These are phyloP conservation scores for Brassica juncea DNA, from an alignment of 345 rosid genomes.

Conservation along the genomic window DNA sequence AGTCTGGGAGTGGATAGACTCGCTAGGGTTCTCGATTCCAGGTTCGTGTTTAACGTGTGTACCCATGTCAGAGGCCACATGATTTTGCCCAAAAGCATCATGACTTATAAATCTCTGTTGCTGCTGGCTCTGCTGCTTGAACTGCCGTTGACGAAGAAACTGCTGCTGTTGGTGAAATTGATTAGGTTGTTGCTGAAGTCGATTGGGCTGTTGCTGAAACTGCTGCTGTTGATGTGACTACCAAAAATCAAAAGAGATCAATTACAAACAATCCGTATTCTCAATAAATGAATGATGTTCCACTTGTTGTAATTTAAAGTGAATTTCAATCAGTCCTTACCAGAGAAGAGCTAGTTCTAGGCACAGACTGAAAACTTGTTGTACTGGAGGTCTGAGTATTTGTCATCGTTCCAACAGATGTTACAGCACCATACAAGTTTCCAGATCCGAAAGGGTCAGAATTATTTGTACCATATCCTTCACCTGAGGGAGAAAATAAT, in stretches of 20 bases:
- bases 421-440: constrained; percentile 59
- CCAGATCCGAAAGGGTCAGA: constrained; percentile 71
- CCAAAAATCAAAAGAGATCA: constrained; percentile 42
- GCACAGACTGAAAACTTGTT: constrained; percentile 54
- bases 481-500: constrained; percentile 55
- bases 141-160: constrained; percentile 46
- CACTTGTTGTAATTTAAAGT: constrained; percentile 49
- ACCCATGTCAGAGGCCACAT: constrained; percentile 54
- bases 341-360: constrained; percentile 56
- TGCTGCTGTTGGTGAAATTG: constrained; percentile 55
- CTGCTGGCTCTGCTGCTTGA: constrained; percentile 68
- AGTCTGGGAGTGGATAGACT: constrained; percentile 59
- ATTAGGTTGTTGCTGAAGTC: constrained; percentile 57
- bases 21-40: constrained; percentile 59
- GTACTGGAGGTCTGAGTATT: constrained; percentile 63
- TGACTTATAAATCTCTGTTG: constrained; percentile 55
- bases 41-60: constrained; percentile 76
- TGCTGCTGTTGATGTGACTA: constrained; percentile 76
- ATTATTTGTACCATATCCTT: constrained; percentile 64
- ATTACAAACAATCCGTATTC: constrained; percentile 47
- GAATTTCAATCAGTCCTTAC: constrained; percentile 55
- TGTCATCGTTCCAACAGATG: constrained; percentile 60
- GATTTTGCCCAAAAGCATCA: constrained; percentile 63
- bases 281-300: constrained; percentile 52
- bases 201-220: constrained; percentile 67